A percentile compares a stretch with the other conserved stretches of the same genome.
Evolutionary conservation across 2,329 filamentous ascomycete genomes (phyloP).

Genomic region (Fusarium sp.): DNA sequence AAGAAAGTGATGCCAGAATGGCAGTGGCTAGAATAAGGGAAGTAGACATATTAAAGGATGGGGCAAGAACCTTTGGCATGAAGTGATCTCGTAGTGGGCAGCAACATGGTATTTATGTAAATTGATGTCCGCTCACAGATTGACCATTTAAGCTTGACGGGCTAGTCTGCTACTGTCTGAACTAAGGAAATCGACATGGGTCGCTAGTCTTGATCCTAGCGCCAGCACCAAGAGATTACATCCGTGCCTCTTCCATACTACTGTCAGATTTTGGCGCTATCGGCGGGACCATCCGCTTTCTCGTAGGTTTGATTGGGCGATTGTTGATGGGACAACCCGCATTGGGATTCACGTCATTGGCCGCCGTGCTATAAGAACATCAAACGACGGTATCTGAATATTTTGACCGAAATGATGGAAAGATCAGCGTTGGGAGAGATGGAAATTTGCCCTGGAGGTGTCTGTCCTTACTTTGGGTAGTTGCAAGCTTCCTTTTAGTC

Average conservation of each 20-base stretch:
- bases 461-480: too few species aligned
- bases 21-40: rapidly evolving
- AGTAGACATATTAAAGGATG: rapidly evolving
- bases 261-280: neutral
- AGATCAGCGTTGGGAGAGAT: neutral
- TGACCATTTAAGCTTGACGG: neutral
- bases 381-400: rapidly evolving
- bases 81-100: too few species aligned
- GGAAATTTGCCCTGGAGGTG: too few species aligned
- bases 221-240: neutral
- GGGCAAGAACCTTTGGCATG: rapidly evolving
- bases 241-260: neutral
- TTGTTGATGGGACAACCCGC: neutral
- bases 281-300: neutral
- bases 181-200: too few species aligned
- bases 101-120: neutral
- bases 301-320: neutral
- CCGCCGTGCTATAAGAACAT: rapidly evolving
- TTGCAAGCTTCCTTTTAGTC: rapidly evolving
- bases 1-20: neutral
- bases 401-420: rapidly evolving
- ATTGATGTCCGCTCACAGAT: rapidly evolving
- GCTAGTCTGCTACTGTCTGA: neutral
- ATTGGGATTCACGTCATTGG: rapidly evolving
- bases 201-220: neutral